Evolutionary conservation across 345 rosid species (phyloP), one percentile per base, ranked within the genome.

Genomic region (Excoecaria cochinchinensis): DNA sequence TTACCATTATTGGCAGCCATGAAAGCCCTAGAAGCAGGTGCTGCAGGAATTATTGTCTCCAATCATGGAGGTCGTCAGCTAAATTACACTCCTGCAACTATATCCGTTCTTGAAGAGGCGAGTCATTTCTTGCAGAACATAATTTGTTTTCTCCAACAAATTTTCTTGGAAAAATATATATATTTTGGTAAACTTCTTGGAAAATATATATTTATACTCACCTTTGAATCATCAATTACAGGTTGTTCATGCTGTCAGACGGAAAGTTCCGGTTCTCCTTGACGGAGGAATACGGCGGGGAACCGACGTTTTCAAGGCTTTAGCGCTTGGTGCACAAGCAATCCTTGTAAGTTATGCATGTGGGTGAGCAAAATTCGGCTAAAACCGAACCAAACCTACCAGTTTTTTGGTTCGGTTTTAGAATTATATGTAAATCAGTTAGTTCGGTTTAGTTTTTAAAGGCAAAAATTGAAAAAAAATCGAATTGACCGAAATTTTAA

Each of bases 41-140:
- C 87, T 73, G 93, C 97, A 55, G 97, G 97, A 59, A 94, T 94
- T 46, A 89, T 92, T n/a, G 97, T 94, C 31, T 94, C 97, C 71
- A 92, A 94, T 67, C 98, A 94, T 3, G 97, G 98, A 76, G 98
- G 92, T 47, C 94, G 98, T 62, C 97, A 92, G 75, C 96, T 92
- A 17, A 97, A 94, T 84, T 90, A 88, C 78, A 90, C 86, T 22
- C 98, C 97, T 25, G 91, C 97, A 59, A 89, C 99, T 72, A 90
- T 92, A 75, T 70, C 77, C 84, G 95, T 91, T 21, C 78, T 95
- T 76, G 98, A 95, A 83, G 99, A 91, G 97, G 98, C 31, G 1
- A 31, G 31, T 31, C 31, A 31, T 31, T 31, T 31, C 31, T 31
- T 31, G 31, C 31, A 31, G 31, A 31, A 31, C 31, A 31, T 31